Evolutionary conservation across 495 filamentous ascomycete genomes (phyloP), one percentile per base, ranked within the genome.

Genomic region (Parmelia sp.): DNA sequence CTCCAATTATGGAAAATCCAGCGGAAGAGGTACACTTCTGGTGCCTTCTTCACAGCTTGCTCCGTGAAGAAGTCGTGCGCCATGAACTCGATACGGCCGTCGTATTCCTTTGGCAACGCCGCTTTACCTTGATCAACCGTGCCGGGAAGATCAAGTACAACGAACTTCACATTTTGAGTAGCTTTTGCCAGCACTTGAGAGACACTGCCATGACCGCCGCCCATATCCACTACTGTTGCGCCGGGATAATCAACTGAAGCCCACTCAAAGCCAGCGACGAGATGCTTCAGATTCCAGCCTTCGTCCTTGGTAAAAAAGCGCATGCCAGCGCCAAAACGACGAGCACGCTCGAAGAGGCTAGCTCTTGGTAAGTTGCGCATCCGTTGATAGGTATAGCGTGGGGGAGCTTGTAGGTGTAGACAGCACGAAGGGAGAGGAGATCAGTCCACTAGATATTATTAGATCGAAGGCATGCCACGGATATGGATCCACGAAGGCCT

Each of bases 261-360:
- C 40, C 82, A 77, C 64, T 81, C 78, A 68, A 80, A 80, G 36
- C 58, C 74, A 42, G 80, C 66, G 10, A 81, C 65, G 21, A 84
- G 68, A 49, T 81, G 76, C 31, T 71, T 66, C 0, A 82, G 47
- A 65, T 82, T 77, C 65, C 80, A 85, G 9, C 76, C 77, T 59
- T 82, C 79, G 39, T 75, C 82, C 45, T 74, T 77, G 21, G 76
- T 79, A 19, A 82, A 72, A 58, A 73, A 58, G 21, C 63, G 69
- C 83, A 86, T 85, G n/a, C 81, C 81, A 7, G 71, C 71, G 5
- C 75, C 82, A 73, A 86, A 80, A 55, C 80, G 75, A 35, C 74
- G 71, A 12, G 81, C 80, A 14, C 78, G 73, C 36, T 61, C 49
- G 2, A 78, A 17, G 35, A 29, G 19, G 81, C 71, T 10, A 85